Base-by-base conservation (phyloP, 2,329 filamentous ascomycete genomes). In the Pyricularia sp. region DNA sequence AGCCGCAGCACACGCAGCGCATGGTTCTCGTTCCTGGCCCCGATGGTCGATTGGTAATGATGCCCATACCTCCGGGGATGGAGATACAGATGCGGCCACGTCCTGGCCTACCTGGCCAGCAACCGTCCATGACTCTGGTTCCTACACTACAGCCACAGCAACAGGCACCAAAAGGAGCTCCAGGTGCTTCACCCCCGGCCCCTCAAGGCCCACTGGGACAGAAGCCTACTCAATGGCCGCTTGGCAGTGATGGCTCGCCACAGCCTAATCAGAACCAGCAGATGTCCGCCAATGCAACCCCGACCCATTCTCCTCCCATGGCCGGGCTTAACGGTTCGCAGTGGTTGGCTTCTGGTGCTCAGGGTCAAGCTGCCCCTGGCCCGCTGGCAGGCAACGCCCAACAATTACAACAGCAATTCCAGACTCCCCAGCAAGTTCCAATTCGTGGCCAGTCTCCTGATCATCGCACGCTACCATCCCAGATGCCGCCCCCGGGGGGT, bases 391-490 rank as follows among this genome's bases (percentile, higher is more conserved):
- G 55, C 55, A 59, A 59, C 13, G 26, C 33, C 1, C 62, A 60
- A 6, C 62, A 60, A 6, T 35, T 65, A 2, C 60, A 61, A 57
- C 40, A 62, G 9, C 40, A 62, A 7, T 60, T 57, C n/a, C 68
- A 68, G 35, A 65, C 62, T 35, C 10, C 63, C 22, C 65, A 66
- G 57, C 13, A 49, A 9, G 65, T 65, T 16, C 57, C 63, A 8
- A 40, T 62, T 6, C 63, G 64, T 12, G 64, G 65, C 40, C 68
- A 66, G 57, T 65, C 66, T 9, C 35, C 63, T 22, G 63, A 64
- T n/a, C 53, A 60, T 24, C 53, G 33, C n/a, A 60, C 63, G 1
- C 53, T 64, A 16, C 63, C 63, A n/a, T 64, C 63, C 9, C 26
- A 66, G 57, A 33, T 60, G 30, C 10, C 35, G 22, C 10, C 28